Percentiles rank a stretch among this genome's conserved stretches.
Conservation (phyloP, 345 rosid genomes). For the Geranium brycei region DNA sequence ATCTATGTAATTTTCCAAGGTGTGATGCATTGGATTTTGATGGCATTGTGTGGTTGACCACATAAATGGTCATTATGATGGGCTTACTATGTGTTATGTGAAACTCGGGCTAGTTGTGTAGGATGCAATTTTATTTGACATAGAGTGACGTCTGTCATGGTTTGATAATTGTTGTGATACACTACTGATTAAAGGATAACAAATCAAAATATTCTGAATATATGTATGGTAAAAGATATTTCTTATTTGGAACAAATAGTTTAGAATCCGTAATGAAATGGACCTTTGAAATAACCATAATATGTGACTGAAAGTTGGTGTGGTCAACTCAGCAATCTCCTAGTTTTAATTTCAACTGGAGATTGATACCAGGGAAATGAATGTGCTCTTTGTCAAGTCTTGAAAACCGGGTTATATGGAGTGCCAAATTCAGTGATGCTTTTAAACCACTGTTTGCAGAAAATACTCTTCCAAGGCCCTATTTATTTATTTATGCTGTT, state of each 20-base stretch:
- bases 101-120: neutral
- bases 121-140: neutral
- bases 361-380: neutral
- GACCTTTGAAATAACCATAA: neutral
- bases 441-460: neutral
- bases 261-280: neutral
- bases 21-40: too few relatives aligned
- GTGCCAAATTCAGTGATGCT: neutral
- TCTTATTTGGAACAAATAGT: neutral
- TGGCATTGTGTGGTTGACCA: too few relatives aligned
- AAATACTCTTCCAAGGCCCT: neutral
- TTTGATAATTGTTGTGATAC: neutral
- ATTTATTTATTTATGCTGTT: neutral
- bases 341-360: neutral
- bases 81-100: neutral
- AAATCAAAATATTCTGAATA: neutral
- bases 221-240: neutral
- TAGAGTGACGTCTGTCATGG: neutral
- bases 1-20: too few relatives aligned
- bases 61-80: neutral
- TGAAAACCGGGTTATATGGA: neutral
- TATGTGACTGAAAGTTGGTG: neutral
- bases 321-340: neutral
- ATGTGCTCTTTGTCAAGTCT: neutral
- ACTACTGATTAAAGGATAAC: neutral